Conservation (phyloP, 495 filamentous ascomycete species). For the Extremus antarcticus region DNA sequence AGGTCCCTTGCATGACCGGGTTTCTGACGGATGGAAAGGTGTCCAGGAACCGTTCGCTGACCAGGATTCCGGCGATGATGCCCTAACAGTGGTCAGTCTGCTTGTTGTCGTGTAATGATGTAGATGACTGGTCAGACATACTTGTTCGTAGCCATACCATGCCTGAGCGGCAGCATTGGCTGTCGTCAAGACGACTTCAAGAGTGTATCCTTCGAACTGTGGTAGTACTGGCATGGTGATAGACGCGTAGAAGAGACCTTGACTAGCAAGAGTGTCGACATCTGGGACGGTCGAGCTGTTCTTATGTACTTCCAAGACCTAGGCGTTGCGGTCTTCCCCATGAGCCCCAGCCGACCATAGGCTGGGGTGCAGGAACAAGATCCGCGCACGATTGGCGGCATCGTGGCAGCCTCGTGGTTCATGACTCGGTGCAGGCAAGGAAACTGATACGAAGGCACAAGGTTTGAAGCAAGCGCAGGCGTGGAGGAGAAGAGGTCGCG, state of each 20-base stretch:
- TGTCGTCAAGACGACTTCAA: slow-evolving; percentile 14
- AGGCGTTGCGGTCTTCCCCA: neutral
- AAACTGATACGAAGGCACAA: neutral
- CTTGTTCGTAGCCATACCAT: slow-evolving; percentile 5
- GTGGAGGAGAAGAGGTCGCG: neutral
- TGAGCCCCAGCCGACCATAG: neutral
- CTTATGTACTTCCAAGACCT: neutral
- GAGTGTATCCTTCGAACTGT: slow-evolving; percentile 12
- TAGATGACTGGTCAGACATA: neutral
- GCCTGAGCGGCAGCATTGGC: slow-evolving; percentile 16
- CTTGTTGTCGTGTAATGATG: neutral
- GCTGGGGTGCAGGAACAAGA: neutral
- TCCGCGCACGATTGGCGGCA: neutral
- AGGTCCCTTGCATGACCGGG: slow-evolving; percentile 1
- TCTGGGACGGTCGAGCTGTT: too few relatives aligned
- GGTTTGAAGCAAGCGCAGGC: neutral
- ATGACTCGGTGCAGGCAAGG: neutral
- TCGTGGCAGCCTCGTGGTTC: neutral
- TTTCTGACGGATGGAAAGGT: slow-evolving; percentile 1
- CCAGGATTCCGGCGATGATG: slow-evolving; percentile 14
- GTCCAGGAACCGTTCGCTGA: slow-evolving; percentile 4
- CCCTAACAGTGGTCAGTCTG: slow-evolving; percentile 1
- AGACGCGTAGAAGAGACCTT: neutral
- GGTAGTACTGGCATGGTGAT: neutral
- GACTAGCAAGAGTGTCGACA: neutral